A percentile compares a stretch with the other conserved stretches of the same genome.
Conservation (phyloP, 2,329 filamentous ascomycete species). For the Akanthomyces uredinophilus region DNA sequence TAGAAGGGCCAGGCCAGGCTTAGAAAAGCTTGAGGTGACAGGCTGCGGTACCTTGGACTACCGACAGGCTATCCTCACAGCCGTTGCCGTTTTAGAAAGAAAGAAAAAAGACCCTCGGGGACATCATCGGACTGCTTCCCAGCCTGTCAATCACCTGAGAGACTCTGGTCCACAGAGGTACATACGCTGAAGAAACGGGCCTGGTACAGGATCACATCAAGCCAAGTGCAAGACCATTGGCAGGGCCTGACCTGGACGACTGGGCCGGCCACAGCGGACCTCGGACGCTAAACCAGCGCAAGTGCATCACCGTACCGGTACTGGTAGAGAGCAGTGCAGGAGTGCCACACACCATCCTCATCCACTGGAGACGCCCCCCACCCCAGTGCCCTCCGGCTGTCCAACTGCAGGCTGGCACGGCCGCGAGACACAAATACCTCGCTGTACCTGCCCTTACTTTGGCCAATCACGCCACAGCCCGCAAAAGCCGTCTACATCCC, state of each 20-base stretch:
- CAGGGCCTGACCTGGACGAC: background rate
- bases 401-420: background rate
- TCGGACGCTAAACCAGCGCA: background rate
- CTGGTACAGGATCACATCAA: too few species aligned
- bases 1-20: background rate
- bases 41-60: background rate
- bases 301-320: background rate
- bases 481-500: background rate
- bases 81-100: background rate
- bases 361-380: background rate
- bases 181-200: too few species aligned
- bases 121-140: background rate
- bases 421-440: background rate
- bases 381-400: background rate
- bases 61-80: background rate
- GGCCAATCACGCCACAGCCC: constrained; percentile 1
- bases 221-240: background rate
- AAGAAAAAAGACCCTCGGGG: background rate
- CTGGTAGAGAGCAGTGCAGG: too few species aligned
- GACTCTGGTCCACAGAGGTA: too few species aligned
- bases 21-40: background rate
- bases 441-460: background rate
- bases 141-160: background rate
- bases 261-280: constrained; percentile 5
- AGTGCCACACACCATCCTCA: too few species aligned